These are phyloP conservation scores for Fragaria nilgerrensis DNA, from an alignment of 306 rosid genomes.

Conservation along the genomic window DNA sequence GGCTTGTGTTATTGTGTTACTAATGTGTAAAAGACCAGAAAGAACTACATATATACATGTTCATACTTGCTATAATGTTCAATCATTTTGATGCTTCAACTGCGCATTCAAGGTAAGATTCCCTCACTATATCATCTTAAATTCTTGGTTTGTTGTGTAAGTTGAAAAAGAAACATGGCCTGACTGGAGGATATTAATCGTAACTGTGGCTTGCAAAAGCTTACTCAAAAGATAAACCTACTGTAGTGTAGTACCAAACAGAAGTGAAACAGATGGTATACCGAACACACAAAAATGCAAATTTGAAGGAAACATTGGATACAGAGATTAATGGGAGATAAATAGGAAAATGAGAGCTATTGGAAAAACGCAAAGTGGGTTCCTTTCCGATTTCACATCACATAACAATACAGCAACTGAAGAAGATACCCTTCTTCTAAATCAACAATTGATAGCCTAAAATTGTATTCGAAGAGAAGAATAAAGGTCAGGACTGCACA, in stretches of 20 bases:
- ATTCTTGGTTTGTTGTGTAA: background rate
- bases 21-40: background rate
- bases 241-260: background rate
- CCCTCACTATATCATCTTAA: background rate
- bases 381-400: constrained; percentile 56
- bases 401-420: constrained; percentile 51
- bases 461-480: constrained; percentile 51
- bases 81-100: background rate
- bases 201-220: background rate
- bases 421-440: constrained; percentile 46
- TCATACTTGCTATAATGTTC: background rate
- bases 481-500: constrained; percentile 48
- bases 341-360: constrained; percentile 47
- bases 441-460: constrained; percentile 52
- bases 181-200: background rate
- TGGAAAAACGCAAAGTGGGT: constrained; percentile 38
- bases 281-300: constrained; percentile 32
- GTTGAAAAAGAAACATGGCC: background rate
- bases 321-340: constrained; percentile 50
- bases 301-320: constrained; percentile 41
- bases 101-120: background rate
- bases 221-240: background rate
- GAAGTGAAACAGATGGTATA: constrained; percentile 15
- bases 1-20: background rate
- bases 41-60: background rate